Percentiles rank a stretch among this genome's conserved stretches.
Evolutionary conservation across 2,329 filamentous ascomycete genomes (phyloP).

Genomic region (Diaporthe caulivora): DNA sequence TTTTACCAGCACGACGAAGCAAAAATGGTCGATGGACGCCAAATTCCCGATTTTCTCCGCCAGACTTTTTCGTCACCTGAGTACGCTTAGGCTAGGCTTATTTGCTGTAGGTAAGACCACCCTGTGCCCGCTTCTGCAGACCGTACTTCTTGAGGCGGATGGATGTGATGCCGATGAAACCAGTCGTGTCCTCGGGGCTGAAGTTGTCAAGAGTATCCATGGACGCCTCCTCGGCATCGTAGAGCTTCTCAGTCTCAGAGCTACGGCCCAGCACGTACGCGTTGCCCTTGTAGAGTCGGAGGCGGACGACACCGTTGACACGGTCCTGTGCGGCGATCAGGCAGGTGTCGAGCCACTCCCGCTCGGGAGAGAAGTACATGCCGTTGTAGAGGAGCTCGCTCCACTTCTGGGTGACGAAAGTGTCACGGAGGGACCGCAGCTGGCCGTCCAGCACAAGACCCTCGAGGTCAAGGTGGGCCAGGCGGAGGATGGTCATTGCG

Average conservation of each 20-base stretch:
- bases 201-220: constrained; percentile 53
- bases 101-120: constrained; percentile 36
- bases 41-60: background rate
- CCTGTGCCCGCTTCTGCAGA: constrained; percentile 42
- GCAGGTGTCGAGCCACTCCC: constrained; percentile 72
- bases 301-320: constrained; percentile 48
- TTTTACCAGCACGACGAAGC: background rate
- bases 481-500: constrained; percentile 57
- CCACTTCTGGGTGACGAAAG: constrained; percentile 67
- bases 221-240: constrained; percentile 60
- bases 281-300: constrained; percentile 56
- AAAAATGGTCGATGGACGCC: background rate
- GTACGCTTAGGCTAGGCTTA: background rate
- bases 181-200: constrained; percentile 43
- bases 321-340: constrained; percentile 71
- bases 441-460: constrained; percentile 66
- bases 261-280: constrained; percentile 61
- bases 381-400: constrained; percentile 58
- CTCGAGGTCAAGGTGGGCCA: constrained; percentile 62
- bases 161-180: constrained; percentile 67
- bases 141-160: constrained; percentile 61
- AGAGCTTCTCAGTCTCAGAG: constrained; percentile 62
- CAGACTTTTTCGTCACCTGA: background rate
- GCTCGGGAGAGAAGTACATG: constrained; percentile 65
- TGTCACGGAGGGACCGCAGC: constrained; percentile 69